Evolutionary conservation across 2,329 filamentous ascomycete genomes (phyloP), one percentile per base, ranked within the genome.

Genomic region (Fusarium annulatum): DNA sequence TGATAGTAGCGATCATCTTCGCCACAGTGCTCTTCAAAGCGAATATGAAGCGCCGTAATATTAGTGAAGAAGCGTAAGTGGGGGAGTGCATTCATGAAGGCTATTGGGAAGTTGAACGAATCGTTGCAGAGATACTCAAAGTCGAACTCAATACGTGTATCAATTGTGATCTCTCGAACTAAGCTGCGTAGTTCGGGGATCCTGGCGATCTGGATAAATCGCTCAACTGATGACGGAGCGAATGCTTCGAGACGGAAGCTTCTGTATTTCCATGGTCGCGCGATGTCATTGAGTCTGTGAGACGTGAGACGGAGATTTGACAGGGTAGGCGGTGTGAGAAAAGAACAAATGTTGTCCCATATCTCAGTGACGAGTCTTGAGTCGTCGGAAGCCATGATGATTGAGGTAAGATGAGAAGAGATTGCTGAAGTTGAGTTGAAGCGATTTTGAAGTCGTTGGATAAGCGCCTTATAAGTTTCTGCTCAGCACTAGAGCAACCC

Each of bases 1-100:
- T 7, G 3, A 0, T 9, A 7, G 11, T 3, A 2, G 0, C 18
- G 4, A 1, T 43, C 21, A 1, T 56, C 28, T 10, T 30, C n/a
- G 2, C 72, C 69, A 4, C 72, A 76, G 15, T 59, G 43, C 5
- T 65, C 36, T 9, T 52, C 61, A 7, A 75, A 76, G 9, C 67
- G 64, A 12, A 68, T 48, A 3, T 68, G 65, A 2, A 68, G 55
- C 7, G 57, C 42, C 0, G 38, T 56, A 0, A 41, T 18, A 2
- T 43, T 49, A 1, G 48, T 39, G 11, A 68, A 62, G 2, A 28
- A 69, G 9, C 66, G 26, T 4, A 69, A 7, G 3, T 51, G 41
- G 1, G 64, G 64, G 4, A 69, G 23, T 1, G 64, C 64, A 3
- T 56, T 42, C 67, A 76, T 61, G 15, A 77, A 75, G 0, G 41